A percentile compares a stretch with the other conserved stretches of the same genome.
Conservation (phyloP, 1,284 basidiomycete species). For the Blastosporella zonata region DNA sequence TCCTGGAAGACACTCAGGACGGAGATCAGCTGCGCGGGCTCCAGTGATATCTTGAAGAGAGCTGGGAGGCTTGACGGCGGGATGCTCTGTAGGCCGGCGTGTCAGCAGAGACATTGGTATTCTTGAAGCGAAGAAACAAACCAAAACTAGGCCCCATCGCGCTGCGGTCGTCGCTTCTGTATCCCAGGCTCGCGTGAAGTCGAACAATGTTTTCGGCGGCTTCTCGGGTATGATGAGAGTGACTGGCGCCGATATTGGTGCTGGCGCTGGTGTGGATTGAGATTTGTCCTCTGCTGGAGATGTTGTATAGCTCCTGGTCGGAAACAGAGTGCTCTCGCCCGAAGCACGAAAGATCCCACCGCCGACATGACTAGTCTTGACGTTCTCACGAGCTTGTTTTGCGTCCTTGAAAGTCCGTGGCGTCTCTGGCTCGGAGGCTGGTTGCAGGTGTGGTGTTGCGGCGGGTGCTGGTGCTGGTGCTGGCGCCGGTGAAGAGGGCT, state of each 20-base stretch:
- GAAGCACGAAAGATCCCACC: conserved; percentile 59
- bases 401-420: conserved; percentile 47
- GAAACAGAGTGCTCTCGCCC: conserved; percentile 48
- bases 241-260: background rate
- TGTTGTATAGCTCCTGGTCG: conserved; percentile 21
- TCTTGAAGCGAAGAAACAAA: conserved; percentile 27
- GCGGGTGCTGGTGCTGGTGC: background rate
- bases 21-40: conserved; percentile 54
- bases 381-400: conserved; percentile 47
- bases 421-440: conserved; percentile 20
- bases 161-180: conserved; percentile 33
- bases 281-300: conserved; percentile 11
- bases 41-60: conserved; percentile 65
- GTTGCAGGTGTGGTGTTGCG: background rate
- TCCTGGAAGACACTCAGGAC: conserved; percentile 49
- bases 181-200: conserved; percentile 57
- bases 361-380: conserved; percentile 43
- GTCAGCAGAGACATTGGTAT: background rate
- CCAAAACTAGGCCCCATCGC: conserved; percentile 52
- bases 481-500: conserved; percentile 4
- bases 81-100: conserved; percentile 43
- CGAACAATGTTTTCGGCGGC: conserved; percentile 49
- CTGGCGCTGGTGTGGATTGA: conserved; percentile 5
- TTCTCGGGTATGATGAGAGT: conserved; percentile 14
- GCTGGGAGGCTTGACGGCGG: conserved; percentile 49